A percentile compares a stretch with the other conserved stretches of the same genome.
Evolutionary conservation across 805 yeast genomes (phyloP).

Genomic region (Candida ponderosae): DNA sequence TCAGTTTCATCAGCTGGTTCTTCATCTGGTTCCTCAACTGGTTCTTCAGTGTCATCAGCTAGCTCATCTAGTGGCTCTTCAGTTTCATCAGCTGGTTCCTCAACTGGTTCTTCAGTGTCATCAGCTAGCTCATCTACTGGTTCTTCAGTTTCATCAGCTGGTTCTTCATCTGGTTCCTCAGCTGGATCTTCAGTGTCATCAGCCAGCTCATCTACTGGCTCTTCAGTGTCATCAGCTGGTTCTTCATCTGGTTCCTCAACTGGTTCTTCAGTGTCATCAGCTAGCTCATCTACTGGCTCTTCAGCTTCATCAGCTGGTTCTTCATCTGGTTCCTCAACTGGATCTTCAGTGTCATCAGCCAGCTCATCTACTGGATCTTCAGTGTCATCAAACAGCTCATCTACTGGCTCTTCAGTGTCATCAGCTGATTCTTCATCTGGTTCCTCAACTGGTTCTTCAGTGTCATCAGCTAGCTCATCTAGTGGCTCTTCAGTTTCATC

Average conservation of each 20-base stretch:
- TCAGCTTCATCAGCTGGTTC: not conserved
- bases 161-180: conserved; percentile 36
- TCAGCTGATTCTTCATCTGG: too few species aligned
- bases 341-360: too few species aligned
- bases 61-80: conserved; percentile 21
- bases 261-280: too few species aligned
- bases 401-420: too few species aligned
- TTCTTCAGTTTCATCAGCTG: conserved; percentile 56
- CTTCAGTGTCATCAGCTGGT: not conserved
- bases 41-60: conserved; percentile 19
- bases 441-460: conserved; percentile 24
- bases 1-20: conserved; percentile 19
- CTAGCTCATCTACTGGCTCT: not conserved
- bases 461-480: conserved; percentile 50
- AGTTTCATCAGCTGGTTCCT: conserved; percentile 25
- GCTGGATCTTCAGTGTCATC: conserved; percentile 9
- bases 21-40: conserved; percentile 21
- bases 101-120: conserved; percentile 37
- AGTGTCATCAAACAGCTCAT: too few species aligned
- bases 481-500: conserved; percentile 43
- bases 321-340: too few species aligned
- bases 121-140: conserved; percentile 41
- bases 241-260: too few species aligned
- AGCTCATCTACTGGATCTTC: too few species aligned
- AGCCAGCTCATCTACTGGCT: not conserved